Conservation (phyloP, 2,329 filamentous ascomycete genomes). For the Aspergillus quadricinctus region DNA sequence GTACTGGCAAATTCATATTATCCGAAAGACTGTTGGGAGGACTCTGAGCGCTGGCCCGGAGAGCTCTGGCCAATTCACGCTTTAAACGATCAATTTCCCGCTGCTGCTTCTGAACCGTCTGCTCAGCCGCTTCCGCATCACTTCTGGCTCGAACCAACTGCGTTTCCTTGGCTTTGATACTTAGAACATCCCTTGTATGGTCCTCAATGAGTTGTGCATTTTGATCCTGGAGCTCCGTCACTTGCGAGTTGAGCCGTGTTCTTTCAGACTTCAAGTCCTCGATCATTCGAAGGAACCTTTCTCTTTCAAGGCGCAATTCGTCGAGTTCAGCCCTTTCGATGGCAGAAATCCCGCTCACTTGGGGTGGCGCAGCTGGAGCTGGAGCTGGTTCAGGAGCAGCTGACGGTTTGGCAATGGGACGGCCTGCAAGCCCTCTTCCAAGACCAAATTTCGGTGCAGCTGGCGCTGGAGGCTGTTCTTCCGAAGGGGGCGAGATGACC, state of each 20-base stretch:
- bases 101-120: conserved; percentile 75
- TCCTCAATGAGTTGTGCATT: conserved; percentile 97
- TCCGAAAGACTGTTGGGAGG: conserved; percentile 38
- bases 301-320: conserved; percentile 78
- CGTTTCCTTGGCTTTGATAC: conserved; percentile 97
- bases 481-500: conserved; percentile 42
- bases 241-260: conserved; percentile 74
- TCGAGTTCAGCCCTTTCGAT: conserved; percentile 91
- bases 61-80: conserved; percentile 63
- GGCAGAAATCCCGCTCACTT: conserved; percentile 63
- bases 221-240: conserved; percentile 92
- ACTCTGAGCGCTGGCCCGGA: conserved; percentile 38
- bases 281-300: conserved; percentile 67
- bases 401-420: conserved; percentile 73
- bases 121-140: conserved; percentile 83
- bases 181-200: conserved; percentile 89
- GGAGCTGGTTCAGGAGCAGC: conserved; percentile 42
- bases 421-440: conserved; percentile 74
- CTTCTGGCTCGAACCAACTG: conserved; percentile 88
- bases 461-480: conserved; percentile 39
- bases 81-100: conserved; percentile 91
- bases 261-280: conserved; percentile 82
- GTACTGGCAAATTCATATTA: conserved; percentile 49
- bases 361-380: conserved; percentile 52
- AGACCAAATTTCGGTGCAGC: conserved; percentile 56